Evolutionary conservation across 2,329 filamentous ascomycete species (phyloP), one percentile per base, ranked within the genome.

Genomic region (Endocalyx cinctus): DNA sequence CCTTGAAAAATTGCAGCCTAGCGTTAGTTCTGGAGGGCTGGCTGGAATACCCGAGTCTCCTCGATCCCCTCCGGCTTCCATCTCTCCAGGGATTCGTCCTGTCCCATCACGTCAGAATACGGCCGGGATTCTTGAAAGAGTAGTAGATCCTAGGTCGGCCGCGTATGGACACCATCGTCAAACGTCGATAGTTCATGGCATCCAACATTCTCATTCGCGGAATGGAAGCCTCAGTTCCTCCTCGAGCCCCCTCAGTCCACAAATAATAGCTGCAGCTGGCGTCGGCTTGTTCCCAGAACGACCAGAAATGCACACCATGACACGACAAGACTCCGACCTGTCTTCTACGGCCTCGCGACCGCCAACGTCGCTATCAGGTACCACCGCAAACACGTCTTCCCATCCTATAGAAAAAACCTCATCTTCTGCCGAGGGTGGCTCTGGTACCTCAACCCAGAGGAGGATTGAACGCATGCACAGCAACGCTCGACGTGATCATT

Each of bases 111-210:
- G 70, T 41, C 54, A 59, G 17, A 60, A 51, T 25, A 48, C 68
- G 17, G 63, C 58, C 35, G 59, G 58, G 19, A 57, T 69, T 31
- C 58, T 70, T 38, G 74, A 77, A 48, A 68, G 73, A 45, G 54
- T 67, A n/a, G 60, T 70, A 39, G 77, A 80, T 46, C 68, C 65
- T 29, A 80, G 79, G 53, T 60, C 62, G 27, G 64, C 62, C 19
- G 63, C 67, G 16, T 80, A 97, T 69, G 87, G 86, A 39, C 89
- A 98, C 60, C 88, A 97, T 63, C 82, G 92, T 35, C 88, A 98
- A 66, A 94, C 90, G 1, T 97, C 90, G 30, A 96, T 97, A 50
- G 89, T 97, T 37, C 87, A 97, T 77, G 90, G 92, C 52, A 82
- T 94, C 47, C 89, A 95, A 59, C 92, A 98, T 76, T n/a, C n/a